Percentiles rank a stretch among this genome's conserved stretches.
phyloP scores from a whole-genome alignment of 495 filamentous ascomycete genomes.

The Pyrenopolyporus hunteri region DNA sequence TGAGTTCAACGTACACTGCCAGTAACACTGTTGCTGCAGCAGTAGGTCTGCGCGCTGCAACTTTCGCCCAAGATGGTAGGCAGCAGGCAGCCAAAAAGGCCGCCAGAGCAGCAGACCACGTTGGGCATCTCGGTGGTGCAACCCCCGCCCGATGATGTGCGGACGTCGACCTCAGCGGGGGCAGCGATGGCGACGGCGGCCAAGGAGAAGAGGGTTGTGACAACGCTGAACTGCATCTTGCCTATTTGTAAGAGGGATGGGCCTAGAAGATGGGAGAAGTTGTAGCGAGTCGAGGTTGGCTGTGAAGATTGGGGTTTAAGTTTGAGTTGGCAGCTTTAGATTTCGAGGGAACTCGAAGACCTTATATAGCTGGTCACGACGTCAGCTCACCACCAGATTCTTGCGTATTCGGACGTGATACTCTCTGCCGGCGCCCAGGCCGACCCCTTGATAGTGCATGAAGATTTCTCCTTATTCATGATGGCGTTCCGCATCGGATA shows the following conservation, averaged over 20 bases:
- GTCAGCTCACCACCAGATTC: not conserved
- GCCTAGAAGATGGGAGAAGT: slow-evolving; percentile 7
- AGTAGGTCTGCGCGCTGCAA: slow-evolving; percentile 28
- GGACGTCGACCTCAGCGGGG: slow-evolving; percentile 21
- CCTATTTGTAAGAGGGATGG: slow-evolving; percentile 5
- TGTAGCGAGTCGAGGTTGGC: slow-evolving; percentile 20
- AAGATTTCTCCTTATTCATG: slow-evolving; percentile 9
- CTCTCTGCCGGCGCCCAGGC: not conserved
- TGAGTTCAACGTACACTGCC: slow-evolving; percentile 9
- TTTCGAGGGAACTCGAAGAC: slow-evolving; percentile 1
- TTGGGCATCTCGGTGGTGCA: slow-evolving; percentile 28
- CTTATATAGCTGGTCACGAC: slow-evolving; percentile 19
- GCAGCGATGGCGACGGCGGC: slow-evolving; percentile 35
- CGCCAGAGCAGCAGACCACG: slow-evolving; percentile 26
- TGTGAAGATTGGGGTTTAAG: slow-evolving; percentile 21
- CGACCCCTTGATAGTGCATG: slow-evolving; percentile 7
- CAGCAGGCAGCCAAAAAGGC: slow-evolving; percentile 21
- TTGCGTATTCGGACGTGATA: slow-evolving; percentile 7
- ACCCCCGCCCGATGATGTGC: slow-evolving; percentile 14
- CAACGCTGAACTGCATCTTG: slow-evolving; percentile 37
- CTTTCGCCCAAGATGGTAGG: not conserved
- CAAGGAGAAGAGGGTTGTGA: slow-evolving; percentile 32
- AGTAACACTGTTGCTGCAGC: slow-evolving; percentile 6
- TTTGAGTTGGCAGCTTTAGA: slow-evolving; percentile 21
- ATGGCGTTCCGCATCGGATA: slow-evolving; percentile 21